Base-by-base conservation (phyloP, 306 rosid genomes). In the Notholithocarpus densiflorus region DNA sequence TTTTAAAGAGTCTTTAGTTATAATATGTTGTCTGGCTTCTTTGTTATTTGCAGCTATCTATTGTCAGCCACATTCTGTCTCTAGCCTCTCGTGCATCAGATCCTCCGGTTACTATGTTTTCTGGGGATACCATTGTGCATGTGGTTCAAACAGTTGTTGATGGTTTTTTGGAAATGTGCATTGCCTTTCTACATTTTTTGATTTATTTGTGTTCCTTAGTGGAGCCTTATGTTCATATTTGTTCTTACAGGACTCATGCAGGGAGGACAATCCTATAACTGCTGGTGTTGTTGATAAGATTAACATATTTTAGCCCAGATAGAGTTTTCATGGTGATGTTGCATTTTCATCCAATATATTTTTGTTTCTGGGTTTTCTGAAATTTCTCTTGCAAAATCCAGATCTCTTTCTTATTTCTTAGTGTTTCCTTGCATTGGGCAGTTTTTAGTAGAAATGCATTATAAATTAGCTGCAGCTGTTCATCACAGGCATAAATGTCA, bases 401-500 rank as follows among this genome's bases (percentile, higher is more conserved):
- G 71, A 76, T 66, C 71, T 72, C 21, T 69, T 77, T 76, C 62
- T 82, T 70, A 75, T 43, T 68, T 68, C 40, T 5, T 48, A 53
- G 43, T 56, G 69, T 80, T 68, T 78, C 78, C 45, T 66, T 37
- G 77, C 69, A 69, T 77, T 53, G 34, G 83, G 87, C 94, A 92
- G 97, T 89, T 94, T 88, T 79, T 94, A 75, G 88, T 94, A 77
- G 97, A 91, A 86, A 84, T 88, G 82, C 98, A 94, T 72, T 86
- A 92, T 86, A 92, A 84, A 89, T 83, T 92, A 57, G 37, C 40
- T 34, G 93, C 94, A 64, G 98, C 98, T 82, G 79, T 85, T 75
- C 92, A 94, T 87, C 84, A 83, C 80, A 85, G 98, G 84, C 98
- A 94, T 73, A 89, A 89, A 83, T 86, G 97, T 86, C 94, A 90